Evolutionary conservation across 1,284 basidiomycete species (phyloP).

Genomic region (Calocybe gambosa): DNA sequence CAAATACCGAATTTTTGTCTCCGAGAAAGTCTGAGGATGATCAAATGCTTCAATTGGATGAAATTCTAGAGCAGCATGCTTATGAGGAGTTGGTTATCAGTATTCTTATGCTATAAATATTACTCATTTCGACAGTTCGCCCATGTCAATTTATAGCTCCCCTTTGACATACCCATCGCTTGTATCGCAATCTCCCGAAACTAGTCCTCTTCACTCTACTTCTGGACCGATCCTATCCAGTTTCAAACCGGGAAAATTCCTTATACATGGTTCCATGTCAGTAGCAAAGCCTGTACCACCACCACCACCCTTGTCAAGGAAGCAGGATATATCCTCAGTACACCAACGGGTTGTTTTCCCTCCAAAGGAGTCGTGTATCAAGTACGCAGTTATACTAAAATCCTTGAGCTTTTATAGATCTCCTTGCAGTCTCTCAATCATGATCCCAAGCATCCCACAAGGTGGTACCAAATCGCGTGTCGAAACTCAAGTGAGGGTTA

Average conservation of each 20-base stretch:
- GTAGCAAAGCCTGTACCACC: slow-evolving; percentile 54
- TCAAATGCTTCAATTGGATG: slow-evolving; percentile 57
- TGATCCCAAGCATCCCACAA: slow-evolving; percentile 81
- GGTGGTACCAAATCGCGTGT: slow-evolving; percentile 89
- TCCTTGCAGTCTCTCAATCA: slow-evolving; percentile 56
- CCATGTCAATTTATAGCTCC: slow-evolving; percentile 8
- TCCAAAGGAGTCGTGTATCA: slow-evolving; percentile 66
- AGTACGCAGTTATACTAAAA: slow-evolving; percentile 39
- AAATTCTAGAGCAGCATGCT: slow-evolving; percentile 62
- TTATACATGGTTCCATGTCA: slow-evolving; percentile 29
- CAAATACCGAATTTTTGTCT: slow-evolving; percentile 28
- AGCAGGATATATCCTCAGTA: slow-evolving; percentile 40
- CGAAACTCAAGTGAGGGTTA: slow-evolving; percentile 86
- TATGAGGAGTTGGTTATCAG: slow-evolving; percentile 63
- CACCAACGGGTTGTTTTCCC: slow-evolving; percentile 59
- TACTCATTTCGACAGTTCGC: slow-evolving; percentile 20
- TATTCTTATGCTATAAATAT: slow-evolving; percentile 15
- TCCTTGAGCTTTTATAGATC: slow-evolving; percentile 6
- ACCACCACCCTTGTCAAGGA: slow-evolving; percentile 48
- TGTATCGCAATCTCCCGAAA: slow-evolving; percentile 18
- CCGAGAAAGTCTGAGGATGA: slow-evolving; percentile 41
- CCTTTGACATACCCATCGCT: slow-evolving; percentile 24
- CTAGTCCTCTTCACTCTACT: slow-evolving; percentile 13
- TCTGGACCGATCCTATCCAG: slow-evolving; percentile 21
- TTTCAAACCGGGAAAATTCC: slow-evolving; percentile 26